Evolutionary conservation across 2,329 filamentous ascomycete species (phyloP).

Genomic region (Colletotrichum trifolii): DNA sequence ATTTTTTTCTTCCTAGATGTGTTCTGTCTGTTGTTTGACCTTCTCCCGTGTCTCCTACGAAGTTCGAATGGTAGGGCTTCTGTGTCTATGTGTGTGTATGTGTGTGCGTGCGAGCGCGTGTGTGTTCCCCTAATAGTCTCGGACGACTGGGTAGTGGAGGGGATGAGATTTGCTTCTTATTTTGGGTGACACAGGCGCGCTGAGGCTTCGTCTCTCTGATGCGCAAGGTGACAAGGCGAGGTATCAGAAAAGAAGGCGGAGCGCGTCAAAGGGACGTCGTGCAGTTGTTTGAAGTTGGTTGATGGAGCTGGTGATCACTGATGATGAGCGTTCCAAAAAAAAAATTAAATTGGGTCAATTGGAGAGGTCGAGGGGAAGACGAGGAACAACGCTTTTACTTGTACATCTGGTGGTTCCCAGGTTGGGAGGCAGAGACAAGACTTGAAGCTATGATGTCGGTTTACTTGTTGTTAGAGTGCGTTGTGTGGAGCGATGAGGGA

Average conservation of each 20-base stretch:
- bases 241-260: slow-evolving; percentile 26
- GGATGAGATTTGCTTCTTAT: slow-evolving; percentile 8
- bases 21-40: not conserved
- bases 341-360: slow-evolving; percentile 26
- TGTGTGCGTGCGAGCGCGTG: not conserved
- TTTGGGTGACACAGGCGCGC: slow-evolving; percentile 8
- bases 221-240: slow-evolving; percentile 20
- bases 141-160: not conserved
- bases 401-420: slow-evolving; percentile 36
- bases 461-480: slow-evolving; percentile 34
- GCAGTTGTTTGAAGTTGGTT: slow-evolving; percentile 30
- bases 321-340: slow-evolving; percentile 36
- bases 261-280: slow-evolving; percentile 24
- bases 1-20: not conserved
- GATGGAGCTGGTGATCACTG: slow-evolving; percentile 36
- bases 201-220: not conserved
- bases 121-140: not conserved
- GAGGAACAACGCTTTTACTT: slow-evolving; percentile 40
- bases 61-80: slow-evolving; percentile 10
- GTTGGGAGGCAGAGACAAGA: slow-evolving; percentile 37
- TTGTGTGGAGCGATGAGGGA: slow-evolving; percentile 34
- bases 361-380: slow-evolving; percentile 33
- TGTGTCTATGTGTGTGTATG: too few relatives aligned
- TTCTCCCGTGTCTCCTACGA: not conserved
- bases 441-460: slow-evolving; percentile 39